A percentile compares a stretch with the other conserved stretches of the same genome.
Conservation (phyloP, 1,139 yeast genomes). For the Sugiyamaella novakii region DNA sequence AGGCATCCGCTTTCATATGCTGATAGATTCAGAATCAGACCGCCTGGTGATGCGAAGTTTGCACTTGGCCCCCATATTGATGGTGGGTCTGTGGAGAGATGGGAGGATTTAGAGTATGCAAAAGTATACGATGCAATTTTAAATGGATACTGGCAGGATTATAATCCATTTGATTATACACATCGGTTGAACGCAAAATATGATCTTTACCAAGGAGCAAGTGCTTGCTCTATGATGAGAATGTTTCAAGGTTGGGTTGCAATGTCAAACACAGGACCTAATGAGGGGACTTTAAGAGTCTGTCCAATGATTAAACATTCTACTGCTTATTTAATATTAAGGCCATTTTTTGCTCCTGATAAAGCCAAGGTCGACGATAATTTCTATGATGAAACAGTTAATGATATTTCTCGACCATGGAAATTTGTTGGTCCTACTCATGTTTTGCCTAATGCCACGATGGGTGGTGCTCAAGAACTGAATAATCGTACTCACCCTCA, state of each 20-base stretch:
- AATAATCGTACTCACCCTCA: constrained; percentile 36
- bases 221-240: constrained; percentile 43
- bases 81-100: constrained; percentile 52
- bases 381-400: constrained; percentile 12
- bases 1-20: constrained; percentile 50
- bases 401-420: constrained; percentile 5
- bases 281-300: constrained; percentile 49
- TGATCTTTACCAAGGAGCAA: constrained; percentile 46
- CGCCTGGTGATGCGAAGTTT: constrained; percentile 45
- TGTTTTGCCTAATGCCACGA: constrained; percentile 28
- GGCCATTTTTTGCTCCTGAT: constrained; percentile 46
- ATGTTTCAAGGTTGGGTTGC: constrained; percentile 47
- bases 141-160: constrained; percentile 52
- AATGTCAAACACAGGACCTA: constrained; percentile 43
- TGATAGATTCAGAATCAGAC: constrained; percentile 53
- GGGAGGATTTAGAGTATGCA: constrained; percentile 50
- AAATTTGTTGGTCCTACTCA: constrained; percentile 11
- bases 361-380: not conserved
- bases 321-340: constrained; percentile 47
- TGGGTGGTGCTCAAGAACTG: constrained; percentile 43
- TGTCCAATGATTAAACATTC: constrained; percentile 41
- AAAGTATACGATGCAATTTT: constrained; percentile 45
- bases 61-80: constrained; percentile 50
- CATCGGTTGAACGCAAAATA: constrained; percentile 45
- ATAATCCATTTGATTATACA: constrained; percentile 49